Percentiles rank a stretch among this genome's conserved stretches.
Conservation (phyloP, 257 asterid species). For the Leonotis leonurus region DNA sequence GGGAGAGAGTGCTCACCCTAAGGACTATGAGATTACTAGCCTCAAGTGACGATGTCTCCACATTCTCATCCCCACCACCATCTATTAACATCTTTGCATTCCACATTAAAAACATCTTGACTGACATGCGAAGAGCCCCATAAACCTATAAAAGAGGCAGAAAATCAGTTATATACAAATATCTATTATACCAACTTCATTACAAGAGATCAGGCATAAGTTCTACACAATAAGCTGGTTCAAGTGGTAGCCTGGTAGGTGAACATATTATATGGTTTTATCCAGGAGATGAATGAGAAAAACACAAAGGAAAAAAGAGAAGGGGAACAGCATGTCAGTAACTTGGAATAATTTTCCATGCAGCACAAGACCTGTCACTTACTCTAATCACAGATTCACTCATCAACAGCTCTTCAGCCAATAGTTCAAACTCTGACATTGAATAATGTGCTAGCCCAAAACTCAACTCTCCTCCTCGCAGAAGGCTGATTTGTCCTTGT, state of each 20-base stretch:
- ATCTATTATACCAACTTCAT: neutral
- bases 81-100: conserved; percentile 86
- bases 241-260: neutral
- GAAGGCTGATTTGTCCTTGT: conserved; percentile 93
- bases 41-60: conserved; percentile 90
- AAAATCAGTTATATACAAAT: neutral
- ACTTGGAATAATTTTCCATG: conserved; percentile 1
- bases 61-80: conserved; percentile 97
- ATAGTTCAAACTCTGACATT: conserved; percentile 93
- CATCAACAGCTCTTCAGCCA: conserved; percentile 97
- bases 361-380: conserved; percentile 14
- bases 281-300: neutral
- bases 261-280: neutral
- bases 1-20: conserved; percentile 44
- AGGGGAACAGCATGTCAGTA: neutral
- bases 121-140: conserved; percentile 99
- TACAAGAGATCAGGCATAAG: conserved; percentile 10
- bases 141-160: conserved; percentile 55
- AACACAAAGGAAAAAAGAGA: neutral
- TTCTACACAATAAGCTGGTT: conserved; percentile 6
- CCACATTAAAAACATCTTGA: conserved; percentile 98
- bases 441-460: conserved; percentile 90
- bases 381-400: conserved; percentile 87
- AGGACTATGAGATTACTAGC: conserved; percentile 98
- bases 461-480: conserved; percentile 69